phyloP scores from a whole-genome alignment of 176 grass and related monocot genomes.

The Avena atlantica region DNA sequence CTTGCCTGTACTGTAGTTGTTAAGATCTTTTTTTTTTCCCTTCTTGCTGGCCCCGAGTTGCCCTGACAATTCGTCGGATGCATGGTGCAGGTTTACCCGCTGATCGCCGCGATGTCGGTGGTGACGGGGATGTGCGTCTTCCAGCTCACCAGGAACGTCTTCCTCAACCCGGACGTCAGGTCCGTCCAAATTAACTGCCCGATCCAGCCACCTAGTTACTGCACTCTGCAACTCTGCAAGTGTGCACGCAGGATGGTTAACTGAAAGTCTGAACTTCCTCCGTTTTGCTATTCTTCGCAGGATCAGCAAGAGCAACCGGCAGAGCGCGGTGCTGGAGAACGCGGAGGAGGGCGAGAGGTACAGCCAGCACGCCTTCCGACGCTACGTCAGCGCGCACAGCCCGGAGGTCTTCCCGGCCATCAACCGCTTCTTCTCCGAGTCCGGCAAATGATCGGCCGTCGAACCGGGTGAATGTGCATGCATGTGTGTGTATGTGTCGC shows the following conservation, averaged over 20 bases:
- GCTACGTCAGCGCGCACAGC: conserved; percentile 58
- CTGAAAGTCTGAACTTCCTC: neutral
- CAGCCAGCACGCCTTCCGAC: conserved; percentile 69
- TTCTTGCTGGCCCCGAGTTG: neutral
- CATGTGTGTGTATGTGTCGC: neutral
- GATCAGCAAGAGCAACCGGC: conserved; percentile 64
- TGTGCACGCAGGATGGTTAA: neutral
- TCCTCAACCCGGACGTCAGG: conserved; percentile 87
- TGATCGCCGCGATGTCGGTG: conserved; percentile 81
- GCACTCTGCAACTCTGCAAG: too few relatives aligned
- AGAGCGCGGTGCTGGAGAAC: conserved; percentile 69
- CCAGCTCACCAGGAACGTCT: conserved; percentile 65
- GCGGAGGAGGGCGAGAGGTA: conserved; percentile 73
- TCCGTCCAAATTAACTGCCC: neutral
- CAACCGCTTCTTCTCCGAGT: conserved; percentile 68
- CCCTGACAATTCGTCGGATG: neutral
- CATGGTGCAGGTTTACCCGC: conserved; percentile 72
- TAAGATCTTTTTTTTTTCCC: neutral
- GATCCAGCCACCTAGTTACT: too few relatives aligned
- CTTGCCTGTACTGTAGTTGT: neutral
- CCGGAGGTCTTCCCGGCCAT: conserved; percentile 75
- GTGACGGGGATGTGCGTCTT: conserved; percentile 83
- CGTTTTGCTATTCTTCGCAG: neutral
- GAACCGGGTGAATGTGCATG: neutral
- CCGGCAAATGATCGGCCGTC: neutral